Percentiles rank a stretch among this genome's conserved stretches.
phyloP scores from a whole-genome alignment of 495 filamentous ascomycete species.

The Xylaria telfairii region DNA sequence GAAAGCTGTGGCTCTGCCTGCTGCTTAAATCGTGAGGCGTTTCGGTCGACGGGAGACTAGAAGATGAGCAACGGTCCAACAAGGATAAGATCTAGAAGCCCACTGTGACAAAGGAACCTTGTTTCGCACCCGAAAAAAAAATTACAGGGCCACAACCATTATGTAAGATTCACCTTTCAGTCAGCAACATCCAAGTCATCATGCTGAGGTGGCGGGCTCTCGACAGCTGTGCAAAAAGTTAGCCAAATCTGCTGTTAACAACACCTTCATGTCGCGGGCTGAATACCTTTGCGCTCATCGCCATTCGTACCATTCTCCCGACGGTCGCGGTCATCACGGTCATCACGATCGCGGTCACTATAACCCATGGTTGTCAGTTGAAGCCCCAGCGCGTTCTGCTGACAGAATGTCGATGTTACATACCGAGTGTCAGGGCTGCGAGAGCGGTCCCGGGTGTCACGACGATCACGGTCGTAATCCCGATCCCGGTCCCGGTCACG shows the following conservation, averaged over 20 bases:
- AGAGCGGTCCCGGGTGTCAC: conserved; percentile 74
- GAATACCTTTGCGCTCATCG: conserved; percentile 86
- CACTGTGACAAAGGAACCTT: conserved; percentile 10
- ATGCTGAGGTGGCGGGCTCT: conserved; percentile 82
- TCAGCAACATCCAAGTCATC: conserved; percentile 98
- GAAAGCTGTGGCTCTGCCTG: conserved; percentile 20
- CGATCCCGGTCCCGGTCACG: conserved; percentile 82
- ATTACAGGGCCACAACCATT: conserved; percentile 11
- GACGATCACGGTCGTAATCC: conserved; percentile 78
- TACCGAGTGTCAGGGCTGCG: conserved; percentile 75
- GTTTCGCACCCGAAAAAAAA: not conserved
- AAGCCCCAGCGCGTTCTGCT: conserved; percentile 17
- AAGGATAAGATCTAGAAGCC: conserved; percentile 42
- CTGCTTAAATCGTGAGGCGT: conserved; percentile 15
- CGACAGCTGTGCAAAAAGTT: conserved; percentile 55
- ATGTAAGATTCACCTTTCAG: conserved; percentile 49
- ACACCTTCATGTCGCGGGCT: not conserved
- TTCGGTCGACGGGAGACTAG: conserved; percentile 42
- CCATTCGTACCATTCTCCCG: conserved; percentile 74
- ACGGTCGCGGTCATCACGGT: conserved; percentile 60
- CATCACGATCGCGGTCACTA: conserved; percentile 64
- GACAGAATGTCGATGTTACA: conserved; percentile 37
- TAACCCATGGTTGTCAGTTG: conserved; percentile 9
- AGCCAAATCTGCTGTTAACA: not conserved
- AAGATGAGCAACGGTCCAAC: conserved; percentile 38